Evolutionary conservation across 257 asterid species (phyloP).

Genomic region (Jasminum sambac): DNA sequence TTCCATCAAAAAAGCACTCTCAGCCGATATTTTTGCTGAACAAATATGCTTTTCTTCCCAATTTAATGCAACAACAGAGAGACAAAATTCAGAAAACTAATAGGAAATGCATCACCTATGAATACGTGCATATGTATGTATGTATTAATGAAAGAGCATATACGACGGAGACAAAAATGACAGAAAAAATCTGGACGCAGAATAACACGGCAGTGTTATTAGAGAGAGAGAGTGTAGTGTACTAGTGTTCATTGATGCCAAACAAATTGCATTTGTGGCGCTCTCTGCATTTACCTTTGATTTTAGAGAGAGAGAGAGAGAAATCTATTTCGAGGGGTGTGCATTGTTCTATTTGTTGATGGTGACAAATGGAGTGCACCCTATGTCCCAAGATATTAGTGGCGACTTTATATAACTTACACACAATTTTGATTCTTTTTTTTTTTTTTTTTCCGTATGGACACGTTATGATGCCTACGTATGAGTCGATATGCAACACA

Average conservation of each 20-base stretch:
- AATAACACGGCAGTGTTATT: not conserved
- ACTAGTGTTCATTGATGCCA: constrained; percentile 2
- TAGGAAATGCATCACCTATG: constrained; percentile 20
- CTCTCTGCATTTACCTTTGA: constrained; percentile 35
- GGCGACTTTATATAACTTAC: no score
- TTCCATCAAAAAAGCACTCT: constrained; percentile 42
- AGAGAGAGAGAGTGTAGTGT: not conserved
- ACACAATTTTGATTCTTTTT: no score
- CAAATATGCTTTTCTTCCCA: constrained; percentile 23
- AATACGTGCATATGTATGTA: constrained; percentile 9
- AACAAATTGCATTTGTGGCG: constrained; percentile 25
- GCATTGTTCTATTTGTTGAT: constrained; percentile 13
- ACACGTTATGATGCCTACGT: no score
- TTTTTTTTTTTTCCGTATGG: no score
- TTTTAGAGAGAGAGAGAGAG: constrained; percentile 24
- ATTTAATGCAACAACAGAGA: constrained; percentile 39
- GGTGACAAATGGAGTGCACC: no score
- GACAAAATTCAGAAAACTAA: constrained; percentile 16
- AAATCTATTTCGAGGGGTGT: constrained; percentile 39
- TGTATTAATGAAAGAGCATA: constrained; percentile 20
- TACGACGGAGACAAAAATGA: not conserved
- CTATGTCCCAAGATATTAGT: no score
- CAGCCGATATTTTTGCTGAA: constrained; percentile 34
- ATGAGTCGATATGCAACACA: no score
- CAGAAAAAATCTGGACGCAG: constrained; percentile 1